Conservation (phyloP, 2,329 filamentous ascomycete genomes). For the Tolypocladium ophioglossoides region DNA sequence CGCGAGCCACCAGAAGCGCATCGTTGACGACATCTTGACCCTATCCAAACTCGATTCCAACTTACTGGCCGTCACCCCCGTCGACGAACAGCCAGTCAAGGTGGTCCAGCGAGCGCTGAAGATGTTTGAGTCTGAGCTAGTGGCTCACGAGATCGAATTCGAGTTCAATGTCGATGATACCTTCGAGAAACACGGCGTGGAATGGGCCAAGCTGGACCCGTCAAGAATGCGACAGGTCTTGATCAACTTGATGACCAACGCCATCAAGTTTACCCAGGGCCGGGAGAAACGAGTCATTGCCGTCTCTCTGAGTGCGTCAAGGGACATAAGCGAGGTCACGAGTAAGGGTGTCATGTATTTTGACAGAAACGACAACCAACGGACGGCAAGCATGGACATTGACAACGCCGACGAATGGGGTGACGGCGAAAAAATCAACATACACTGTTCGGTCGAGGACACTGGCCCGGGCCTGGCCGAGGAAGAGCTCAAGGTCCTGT, state of each 20-base stretch:
- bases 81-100: slow-evolving; percentile 57
- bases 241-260: slow-evolving; percentile 64
- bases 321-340: slow-evolving; percentile 31
- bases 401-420: slow-evolving; percentile 58
- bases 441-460: slow-evolving; percentile 63
- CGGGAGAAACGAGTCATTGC: slow-evolving; percentile 49
- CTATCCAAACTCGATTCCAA: slow-evolving; percentile 62
- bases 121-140: slow-evolving; percentile 70
- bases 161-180: slow-evolving; percentile 58
- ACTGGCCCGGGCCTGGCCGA: slow-evolving; percentile 57
- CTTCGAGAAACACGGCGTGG: slow-evolving; percentile 51
- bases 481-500: slow-evolving; percentile 55
- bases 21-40: slow-evolving; percentile 57
- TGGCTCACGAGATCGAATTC: slow-evolving; percentile 61
- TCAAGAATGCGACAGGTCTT: slow-evolving; percentile 64
- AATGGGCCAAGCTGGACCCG: slow-evolving; percentile 67
- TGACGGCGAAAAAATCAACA: slow-evolving; percentile 56
- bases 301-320: slow-evolving; percentile 55
- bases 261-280: slow-evolving; percentile 54
- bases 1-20: slow-evolving; percentile 67
- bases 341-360: slow-evolving; percentile 35
- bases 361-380: slow-evolving; percentile 29
- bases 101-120: slow-evolving; percentile 61
- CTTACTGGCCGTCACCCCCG: slow-evolving; percentile 58
- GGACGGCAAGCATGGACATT: slow-evolving; percentile 25